Base-by-base conservation (phyloP, 75 land plant species). In the Pinus tabuliformis region DNA sequence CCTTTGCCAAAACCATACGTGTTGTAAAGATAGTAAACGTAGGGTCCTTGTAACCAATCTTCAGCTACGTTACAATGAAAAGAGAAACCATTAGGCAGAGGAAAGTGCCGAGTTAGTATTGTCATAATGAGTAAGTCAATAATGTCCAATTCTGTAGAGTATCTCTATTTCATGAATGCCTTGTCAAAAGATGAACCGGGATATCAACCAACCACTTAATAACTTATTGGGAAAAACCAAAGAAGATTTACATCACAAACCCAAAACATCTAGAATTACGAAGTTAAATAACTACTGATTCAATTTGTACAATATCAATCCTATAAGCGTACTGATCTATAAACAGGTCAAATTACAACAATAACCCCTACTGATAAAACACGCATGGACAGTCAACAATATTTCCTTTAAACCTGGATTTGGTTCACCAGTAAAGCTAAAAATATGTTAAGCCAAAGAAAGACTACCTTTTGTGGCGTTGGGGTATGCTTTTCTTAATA, bases 11-110 rank as follows among this genome's bases (percentile, higher is more conserved):
- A 96, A 6, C 95, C 95, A 81, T 96, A 96, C 59, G 75, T 73
- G 30, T 81, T 90, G 83, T 96, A 96, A 21, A 96, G 92, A 76
- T 78, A 95, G 81, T 96, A 96, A 3, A 96, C 99, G 79, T 94
- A 96, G 1, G 99, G 99, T 30, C 99, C 99, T 83, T 96, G 99
- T 76, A 96, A 75, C 99, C 99, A 96, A 72, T 96, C 99, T 24
- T 97, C 99, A 65, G 98, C 99, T 96, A 75, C 75, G 59, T 60
- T 77, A 52, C 6, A 58, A 72, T 78, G 5, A 52, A 77, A 61
- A 18, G 4, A 57, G 42, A 58, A 36, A 18, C 17, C 22, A 39
- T 58, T 22, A 80, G 56, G 1, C 54, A 15, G 56, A 57, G 62
- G 7, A 72, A 70, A 39, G 9, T 18, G 9, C 71, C 71, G 42